A percentile compares a stretch with the other conserved stretches of the same genome.
Conservation (phyloP, 768 basidiomycete genomes). For the Pleurotus sapidus region DNA sequence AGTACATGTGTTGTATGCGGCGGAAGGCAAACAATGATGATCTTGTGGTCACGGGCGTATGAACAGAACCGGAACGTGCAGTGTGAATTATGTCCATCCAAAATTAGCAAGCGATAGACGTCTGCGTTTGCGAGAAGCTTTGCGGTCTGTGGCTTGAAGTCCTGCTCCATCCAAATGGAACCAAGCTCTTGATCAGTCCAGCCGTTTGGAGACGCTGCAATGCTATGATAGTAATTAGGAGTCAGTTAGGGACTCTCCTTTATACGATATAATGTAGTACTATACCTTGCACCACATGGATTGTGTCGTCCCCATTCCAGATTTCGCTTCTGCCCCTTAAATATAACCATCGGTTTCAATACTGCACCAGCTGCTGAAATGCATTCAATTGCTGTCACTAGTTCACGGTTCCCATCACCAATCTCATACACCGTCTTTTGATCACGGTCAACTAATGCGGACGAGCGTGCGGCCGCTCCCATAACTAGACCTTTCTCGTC, state of each 20-base stretch:
- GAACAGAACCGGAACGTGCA: slow-evolving; percentile 25
- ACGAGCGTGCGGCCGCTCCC: slow-evolving; percentile 13
- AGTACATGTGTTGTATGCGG: slow-evolving; percentile 33
- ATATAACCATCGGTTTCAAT: slow-evolving; percentile 35
- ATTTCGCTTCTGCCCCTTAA: slow-evolving; percentile 24
- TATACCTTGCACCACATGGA: slow-evolving; percentile 26
- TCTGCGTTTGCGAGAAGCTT: slow-evolving; percentile 12
- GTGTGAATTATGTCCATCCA: slow-evolving; percentile 38
- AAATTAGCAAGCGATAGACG: slow-evolving; percentile 25
- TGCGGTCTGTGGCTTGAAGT: slow-evolving; percentile 25
- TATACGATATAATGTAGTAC: not conserved
- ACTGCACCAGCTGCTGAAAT: slow-evolving; percentile 38
- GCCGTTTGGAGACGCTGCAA: slow-evolving; percentile 31
- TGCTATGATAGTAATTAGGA: slow-evolving; percentile 15
- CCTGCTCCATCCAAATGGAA: slow-evolving; percentile 26
- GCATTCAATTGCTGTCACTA: slow-evolving; percentile 45
- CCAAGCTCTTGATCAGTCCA: slow-evolving; percentile 38
- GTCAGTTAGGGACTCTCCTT: not conserved
- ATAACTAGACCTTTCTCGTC: slow-evolving; percentile 24
- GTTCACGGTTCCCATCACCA: slow-evolving; percentile 31
- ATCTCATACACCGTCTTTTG: slow-evolving; percentile 16
- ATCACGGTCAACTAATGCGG: slow-evolving; percentile 14
- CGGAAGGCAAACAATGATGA: slow-evolving; percentile 32
- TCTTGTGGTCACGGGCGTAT: slow-evolving; percentile 21
- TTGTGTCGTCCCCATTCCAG: slow-evolving; percentile 21